A percentile compares a stretch with the other conserved stretches of the same genome.
phyloP scores from a whole-genome alignment of 169 alveolate genomes.

The Plasmodium billcollinsi region DNA sequence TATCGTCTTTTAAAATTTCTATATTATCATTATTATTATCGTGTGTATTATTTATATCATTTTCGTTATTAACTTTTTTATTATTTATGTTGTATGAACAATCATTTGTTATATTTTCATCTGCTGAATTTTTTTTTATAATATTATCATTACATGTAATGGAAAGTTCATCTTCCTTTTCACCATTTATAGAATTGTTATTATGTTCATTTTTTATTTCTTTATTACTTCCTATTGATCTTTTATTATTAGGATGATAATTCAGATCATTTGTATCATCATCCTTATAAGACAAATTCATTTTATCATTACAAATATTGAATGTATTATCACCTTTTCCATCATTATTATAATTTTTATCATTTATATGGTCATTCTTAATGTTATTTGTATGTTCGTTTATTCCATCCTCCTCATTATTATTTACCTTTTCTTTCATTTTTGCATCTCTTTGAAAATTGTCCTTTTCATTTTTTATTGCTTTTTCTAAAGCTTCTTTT shows the following conservation, averaged over 20 bases:
- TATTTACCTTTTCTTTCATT: background rate
- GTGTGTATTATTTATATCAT: too few species aligned
- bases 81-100: too few species aligned
- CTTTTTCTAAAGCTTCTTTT: slow-evolving; percentile 29
- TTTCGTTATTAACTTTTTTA: too few species aligned
- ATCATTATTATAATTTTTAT: background rate
- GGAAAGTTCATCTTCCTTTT: too few species aligned
- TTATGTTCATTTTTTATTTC: too few species aligned
- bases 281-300: background rate
- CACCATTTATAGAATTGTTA: too few species aligned
- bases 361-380: background rate
- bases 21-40: background rate
- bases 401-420: background rate
- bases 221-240: too few species aligned
- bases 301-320: background rate
- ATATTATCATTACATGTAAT: too few species aligned
- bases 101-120: too few species aligned
- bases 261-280: background rate
- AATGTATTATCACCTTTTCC: background rate
- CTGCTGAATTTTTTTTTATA: too few species aligned
- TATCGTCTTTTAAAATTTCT: slow-evolving; percentile 21
- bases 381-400: background rate
- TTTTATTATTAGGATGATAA: too few species aligned
- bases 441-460: background rate
- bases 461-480: slow-evolving; percentile 11